Conservation (phyloP, 805 yeast genomes). For the Ogataea populi-albae region DNA sequence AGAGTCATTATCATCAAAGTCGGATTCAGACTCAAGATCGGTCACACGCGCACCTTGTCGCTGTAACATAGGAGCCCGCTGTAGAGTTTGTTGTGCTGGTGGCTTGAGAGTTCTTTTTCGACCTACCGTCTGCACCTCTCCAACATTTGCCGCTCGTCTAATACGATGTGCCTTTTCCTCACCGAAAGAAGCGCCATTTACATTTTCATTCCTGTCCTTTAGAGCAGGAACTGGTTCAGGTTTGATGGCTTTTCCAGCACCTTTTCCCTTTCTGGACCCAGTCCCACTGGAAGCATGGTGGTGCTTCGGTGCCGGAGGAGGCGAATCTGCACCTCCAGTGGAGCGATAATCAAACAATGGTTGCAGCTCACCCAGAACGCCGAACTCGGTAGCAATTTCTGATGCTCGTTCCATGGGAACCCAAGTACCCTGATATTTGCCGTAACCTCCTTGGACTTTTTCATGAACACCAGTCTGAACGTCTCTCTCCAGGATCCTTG, state of each 20-base stretch:
- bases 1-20: constrained; percentile 18
- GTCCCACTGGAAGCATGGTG: constrained; percentile 58
- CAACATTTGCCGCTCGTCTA: neutral
- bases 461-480: constrained; percentile 90
- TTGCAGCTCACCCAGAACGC: constrained; percentile 56
- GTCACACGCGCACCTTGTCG: neutral
- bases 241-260: constrained; percentile 14
- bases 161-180: constrained; percentile 3
- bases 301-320: constrained; percentile 64
- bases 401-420: constrained; percentile 78
- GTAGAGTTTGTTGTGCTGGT: constrained; percentile 7
- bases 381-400: constrained; percentile 61
- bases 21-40: constrained; percentile 13
- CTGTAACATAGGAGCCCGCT: neutral
- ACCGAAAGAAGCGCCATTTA: constrained; percentile 3
- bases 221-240: constrained; percentile 10
- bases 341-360: constrained; percentile 65
- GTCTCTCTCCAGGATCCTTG: constrained; percentile 86
- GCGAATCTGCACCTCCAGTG: constrained; percentile 47
- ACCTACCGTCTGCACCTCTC: neutral
- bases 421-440: constrained; percentile 97
- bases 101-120: constrained; percentile 17
- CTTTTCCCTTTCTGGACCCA: constrained; percentile 25
- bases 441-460: constrained; percentile 96
- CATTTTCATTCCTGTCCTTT: constrained; percentile 9